phyloP scores from a whole-genome alignment of 192 early-diverging fungal species.

The Endogone sp. region DNA sequence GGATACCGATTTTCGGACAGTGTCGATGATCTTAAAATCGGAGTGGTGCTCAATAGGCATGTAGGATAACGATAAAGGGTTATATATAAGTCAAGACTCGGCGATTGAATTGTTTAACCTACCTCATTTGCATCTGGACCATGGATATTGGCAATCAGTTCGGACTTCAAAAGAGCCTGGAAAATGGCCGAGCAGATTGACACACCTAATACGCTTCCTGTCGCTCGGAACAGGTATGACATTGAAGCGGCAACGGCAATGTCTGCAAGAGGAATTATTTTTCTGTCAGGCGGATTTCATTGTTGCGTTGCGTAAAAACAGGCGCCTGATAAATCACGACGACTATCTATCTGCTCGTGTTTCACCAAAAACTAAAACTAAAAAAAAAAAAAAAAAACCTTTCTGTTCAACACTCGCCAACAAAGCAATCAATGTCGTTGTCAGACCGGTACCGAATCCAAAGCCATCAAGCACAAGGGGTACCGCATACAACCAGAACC shows the following conservation, averaged over 20 bases:
- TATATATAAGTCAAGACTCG: too few species aligned
- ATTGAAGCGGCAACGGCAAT: constrained; percentile 49
- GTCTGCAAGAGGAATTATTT: constrained; percentile 27
- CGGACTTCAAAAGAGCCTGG: constrained; percentile 30
- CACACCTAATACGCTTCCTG: constrained; percentile 56
- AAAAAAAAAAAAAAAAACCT: constrained; percentile 47
- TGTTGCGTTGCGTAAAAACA: constrained; percentile 16
- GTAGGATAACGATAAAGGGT: too few species aligned
- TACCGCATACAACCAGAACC: constrained; percentile 36
- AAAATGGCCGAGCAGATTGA: constrained; percentile 42
- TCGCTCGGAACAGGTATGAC: constrained; percentile 44
- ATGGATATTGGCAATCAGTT: constrained; percentile 18
- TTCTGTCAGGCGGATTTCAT: too few species aligned
- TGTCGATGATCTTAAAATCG: constrained; percentile 16
- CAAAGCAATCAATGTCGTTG: constrained; percentile 43
- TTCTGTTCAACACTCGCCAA: constrained; percentile 45
- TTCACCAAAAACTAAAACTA: constrained; percentile 31
- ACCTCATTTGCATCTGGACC: constrained; percentile 25
- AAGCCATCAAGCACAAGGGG: constrained; percentile 43
- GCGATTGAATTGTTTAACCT: constrained; percentile 3
- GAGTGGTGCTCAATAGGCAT: too few species aligned
- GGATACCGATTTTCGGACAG: constrained; percentile 26
- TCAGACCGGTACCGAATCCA: constrained; percentile 51
- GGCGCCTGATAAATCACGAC: too few species aligned
- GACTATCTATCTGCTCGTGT: too few species aligned